Evolutionary conservation across 331 rosid genomes (phyloP), one percentile per base, ranked within the genome.

Genomic region (Quercus lobata): DNA sequence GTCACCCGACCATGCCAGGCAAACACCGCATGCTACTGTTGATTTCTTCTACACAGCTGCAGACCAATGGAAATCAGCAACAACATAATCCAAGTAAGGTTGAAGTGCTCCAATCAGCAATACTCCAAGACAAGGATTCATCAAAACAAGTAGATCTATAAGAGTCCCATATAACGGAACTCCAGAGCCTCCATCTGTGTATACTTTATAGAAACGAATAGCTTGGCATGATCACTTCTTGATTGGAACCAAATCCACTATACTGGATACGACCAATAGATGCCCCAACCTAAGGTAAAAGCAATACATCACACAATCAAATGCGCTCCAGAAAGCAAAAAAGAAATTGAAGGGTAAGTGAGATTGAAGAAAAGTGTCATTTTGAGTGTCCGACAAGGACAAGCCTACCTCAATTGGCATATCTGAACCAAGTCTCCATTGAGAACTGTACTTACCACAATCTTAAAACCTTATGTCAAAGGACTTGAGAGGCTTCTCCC

Each of bases 61-160:
- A 88, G 92, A 84, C 73, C 87, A 85, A 84, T 74, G 80, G 97
- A 85, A 89, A 92, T 87, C 95, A 91, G 95, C 97, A 84, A 85
- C 87, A 88, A 88, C 88, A 88, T 79, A 89, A 89, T 79, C 80
- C 88, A 87, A 83, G 86, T 79, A 89, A 82, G 87, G 90, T 82
- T 82, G 91, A 81, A 87, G 83, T 81, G 97, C 97, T 94, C 97
- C 97, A 88, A 91, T 91, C 97, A 85, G 91, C 91, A 86, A 60
- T 80, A 85, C 90, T 80, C 85, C 87, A 78, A 77, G 88, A 81
- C 90, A 74, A 80, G 85, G 89, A 79, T 80, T 86, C 92, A 93
- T 81, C 90, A 85, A 91, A 89, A 91, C 81, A 89, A 92, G 91
- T 66, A 82, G 78, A 87, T 53, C 72, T 57, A 91, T 80, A 86